Percentiles rank a stretch among this genome's conserved stretches.
phyloP scores from a whole-genome alignment of 2,329 filamentous ascomycete species.

The Cladophialophora yegresii region DNA sequence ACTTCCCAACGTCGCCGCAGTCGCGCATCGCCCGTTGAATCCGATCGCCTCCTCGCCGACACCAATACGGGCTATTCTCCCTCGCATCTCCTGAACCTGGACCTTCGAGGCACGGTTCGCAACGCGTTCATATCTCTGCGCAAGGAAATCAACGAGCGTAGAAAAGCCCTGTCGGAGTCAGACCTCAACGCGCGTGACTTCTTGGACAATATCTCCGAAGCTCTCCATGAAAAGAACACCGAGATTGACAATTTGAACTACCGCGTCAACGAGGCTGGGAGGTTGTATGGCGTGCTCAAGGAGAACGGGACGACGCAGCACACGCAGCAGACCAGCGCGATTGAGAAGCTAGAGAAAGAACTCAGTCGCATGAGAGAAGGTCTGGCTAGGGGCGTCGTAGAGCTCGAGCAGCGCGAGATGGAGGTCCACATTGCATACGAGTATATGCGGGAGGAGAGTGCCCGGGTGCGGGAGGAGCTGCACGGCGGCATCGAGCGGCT shows the following conservation, averaged over 20 bases:
- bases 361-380: slow-evolving; percentile 56
- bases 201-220: slow-evolving; percentile 91
- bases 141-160: slow-evolving; percentile 89
- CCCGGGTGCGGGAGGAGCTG: slow-evolving; percentile 78
- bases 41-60: slow-evolving; percentile 79
- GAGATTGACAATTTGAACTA: slow-evolving; percentile 93
- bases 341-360: slow-evolving; percentile 98
- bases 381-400: slow-evolving; percentile 41
- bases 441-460: slow-evolving; percentile 36
- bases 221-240: slow-evolving; percentile 89
- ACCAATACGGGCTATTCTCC: slow-evolving; percentile 84
- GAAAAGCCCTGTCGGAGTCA: slow-evolving; percentile 77
- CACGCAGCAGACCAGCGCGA: slow-evolving; percentile 84
- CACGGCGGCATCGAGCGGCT: slow-evolving; percentile 96
- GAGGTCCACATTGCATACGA: slow-evolving; percentile 37
- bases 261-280: slow-evolving; percentile 80
- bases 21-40: slow-evolving; percentile 50
- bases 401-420: slow-evolving; percentile 65
- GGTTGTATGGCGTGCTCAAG: slow-evolving; percentile 83
- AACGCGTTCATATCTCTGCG: slow-evolving; percentile 73
- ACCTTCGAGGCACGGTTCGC: slow-evolving; percentile 81
- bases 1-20: slow-evolving; percentile 24
- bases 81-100: slow-evolving; percentile 81
- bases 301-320: slow-evolving; percentile 86
- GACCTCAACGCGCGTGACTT: slow-evolving; percentile 95